phyloP scores from a whole-genome alignment of 108 stramenopile genomes.

The Skeletonema potamos region DNA sequence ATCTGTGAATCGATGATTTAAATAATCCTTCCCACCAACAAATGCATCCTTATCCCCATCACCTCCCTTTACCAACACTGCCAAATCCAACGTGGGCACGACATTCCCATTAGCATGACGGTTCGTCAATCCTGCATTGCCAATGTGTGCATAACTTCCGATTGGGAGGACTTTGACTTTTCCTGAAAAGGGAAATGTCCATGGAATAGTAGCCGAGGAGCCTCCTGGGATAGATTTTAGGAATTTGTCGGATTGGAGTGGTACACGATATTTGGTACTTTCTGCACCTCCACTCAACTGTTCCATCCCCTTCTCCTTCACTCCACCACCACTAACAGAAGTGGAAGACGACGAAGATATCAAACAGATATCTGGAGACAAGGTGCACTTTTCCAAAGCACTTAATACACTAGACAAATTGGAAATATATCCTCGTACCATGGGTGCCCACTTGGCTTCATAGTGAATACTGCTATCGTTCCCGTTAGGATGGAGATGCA shows the following conservation, averaged over 20 bases:
- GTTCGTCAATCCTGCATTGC: slow-evolving; percentile 63
- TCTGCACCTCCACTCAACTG: background rate
- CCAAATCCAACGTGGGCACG: slow-evolving; percentile 69
- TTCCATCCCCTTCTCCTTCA: slow-evolving; percentile 11
- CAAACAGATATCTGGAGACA: slow-evolving; percentile 14
- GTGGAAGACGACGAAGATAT: background rate
- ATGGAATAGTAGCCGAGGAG: background rate
- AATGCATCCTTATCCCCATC: slow-evolving; percentile 29
- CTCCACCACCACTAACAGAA: background rate
- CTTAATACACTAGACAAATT: slow-evolving; percentile 16
- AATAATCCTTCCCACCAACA: slow-evolving; percentile 72
- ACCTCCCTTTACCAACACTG: slow-evolving; percentile 47
- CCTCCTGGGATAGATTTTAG: slow-evolving; percentile 32
- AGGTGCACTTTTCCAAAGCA: background rate
- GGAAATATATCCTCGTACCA: slow-evolving; percentile 53
- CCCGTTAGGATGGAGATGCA: slow-evolving; percentile 26
- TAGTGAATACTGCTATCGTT: slow-evolving; percentile 15
- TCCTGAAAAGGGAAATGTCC: slow-evolving; percentile 35
- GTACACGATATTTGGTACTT: slow-evolving; percentile 14
- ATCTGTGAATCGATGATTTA: slow-evolving; percentile 77
- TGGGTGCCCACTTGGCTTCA: slow-evolving; percentile 55
- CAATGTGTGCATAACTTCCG: slow-evolving; percentile 35
- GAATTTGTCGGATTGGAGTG: slow-evolving; percentile 58
- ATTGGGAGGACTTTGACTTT: slow-evolving; percentile 18
- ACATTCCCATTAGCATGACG: slow-evolving; percentile 69